These are phyloP conservation scores for Lumnitzera racemosa DNA, from an alignment of 345 rosid genomes.

Conservation along the genomic window DNA sequence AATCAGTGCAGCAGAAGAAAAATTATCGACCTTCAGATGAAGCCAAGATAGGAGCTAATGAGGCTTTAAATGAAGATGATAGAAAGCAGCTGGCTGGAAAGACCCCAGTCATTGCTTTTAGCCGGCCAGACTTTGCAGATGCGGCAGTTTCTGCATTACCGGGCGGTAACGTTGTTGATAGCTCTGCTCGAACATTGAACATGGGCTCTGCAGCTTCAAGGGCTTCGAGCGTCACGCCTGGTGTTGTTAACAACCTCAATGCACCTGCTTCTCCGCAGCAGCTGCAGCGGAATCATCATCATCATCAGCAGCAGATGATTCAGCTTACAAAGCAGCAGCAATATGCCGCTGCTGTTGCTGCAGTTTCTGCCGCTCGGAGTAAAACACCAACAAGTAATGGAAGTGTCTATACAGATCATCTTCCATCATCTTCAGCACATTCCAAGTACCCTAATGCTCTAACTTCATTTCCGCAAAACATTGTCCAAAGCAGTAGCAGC, in stretches of 20 bases:
- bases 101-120: conserved; percentile 61
- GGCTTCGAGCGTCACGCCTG: conserved; percentile 34
- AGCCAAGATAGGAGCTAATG: conserved; percentile 45
- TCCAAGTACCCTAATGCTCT: conserved; percentile 51
- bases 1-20: conserved; percentile 72
- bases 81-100: conserved; percentile 47
- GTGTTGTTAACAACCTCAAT: conserved; percentile 20
- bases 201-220: conserved; percentile 48
- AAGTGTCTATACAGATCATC: conserved; percentile 57
- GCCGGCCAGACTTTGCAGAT: conserved; percentile 52
- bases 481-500: conserved; percentile 56
- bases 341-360: conserved; percentile 45
- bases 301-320: conserved; percentile 34
- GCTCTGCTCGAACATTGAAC: conserved; percentile 56
- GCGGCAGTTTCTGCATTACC: conserved; percentile 46
- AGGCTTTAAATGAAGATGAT: conserved; percentile 52
- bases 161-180: conserved; percentile 61
- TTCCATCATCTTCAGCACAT: conserved; percentile 42
- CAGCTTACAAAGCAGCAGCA: conserved; percentile 72
- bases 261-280: conserved; percentile 21
- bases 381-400: conserved; percentile 61
- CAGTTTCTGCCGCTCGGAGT: conserved; percentile 43
- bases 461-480: conserved; percentile 58
- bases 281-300: conserved; percentile 7
- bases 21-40: conserved; percentile 59